These are phyloP conservation scores for Aureobasidium mangrovei DNA, from an alignment of 2,329 filamentous ascomycete species.

Conservation along the genomic window DNA sequence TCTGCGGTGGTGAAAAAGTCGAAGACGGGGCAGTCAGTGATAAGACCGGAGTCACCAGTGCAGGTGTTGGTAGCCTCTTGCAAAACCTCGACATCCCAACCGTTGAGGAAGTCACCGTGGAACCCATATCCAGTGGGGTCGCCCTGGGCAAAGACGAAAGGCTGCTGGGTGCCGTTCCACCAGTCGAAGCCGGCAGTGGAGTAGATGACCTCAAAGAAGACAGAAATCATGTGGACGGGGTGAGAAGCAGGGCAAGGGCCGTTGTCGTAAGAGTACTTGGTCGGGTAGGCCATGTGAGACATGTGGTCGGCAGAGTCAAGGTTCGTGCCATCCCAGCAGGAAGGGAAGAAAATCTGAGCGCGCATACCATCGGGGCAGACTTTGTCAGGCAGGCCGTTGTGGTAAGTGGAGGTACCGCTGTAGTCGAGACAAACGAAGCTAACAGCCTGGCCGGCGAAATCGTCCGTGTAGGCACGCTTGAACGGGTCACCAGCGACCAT, in stretches of 20 bases:
- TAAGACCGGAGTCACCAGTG: constrained; percentile 49
- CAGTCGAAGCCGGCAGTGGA: constrained; percentile 44
- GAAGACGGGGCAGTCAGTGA: constrained; percentile 55
- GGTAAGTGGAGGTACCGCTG: constrained; percentile 36
- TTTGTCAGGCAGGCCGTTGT: constrained; percentile 57
- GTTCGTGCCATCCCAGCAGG: constrained; percentile 59
- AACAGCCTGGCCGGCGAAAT: constrained; percentile 45
- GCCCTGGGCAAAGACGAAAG: constrained; percentile 61
- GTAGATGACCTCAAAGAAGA: constrained; percentile 55
- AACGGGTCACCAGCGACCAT: constrained; percentile 60
- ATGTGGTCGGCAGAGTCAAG: constrained; percentile 51
- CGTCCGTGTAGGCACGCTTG: constrained; percentile 49
- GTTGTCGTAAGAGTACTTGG: constrained; percentile 33
- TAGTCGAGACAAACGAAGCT: constrained; percentile 49
- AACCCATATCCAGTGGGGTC: constrained; percentile 61
- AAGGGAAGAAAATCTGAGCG: constrained; percentile 62
- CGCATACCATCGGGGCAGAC: constrained; percentile 58
- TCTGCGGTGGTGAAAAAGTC: constrained; percentile 21
- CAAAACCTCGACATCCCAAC: constrained; percentile 58
- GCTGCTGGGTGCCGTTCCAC: constrained; percentile 43
- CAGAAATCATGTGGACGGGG: constrained; percentile 47
- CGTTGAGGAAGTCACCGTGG: constrained; percentile 63
- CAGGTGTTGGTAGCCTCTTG: constrained; percentile 61
- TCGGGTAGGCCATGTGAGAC: constrained; percentile 59
- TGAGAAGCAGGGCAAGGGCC: constrained; percentile 46